Conservation (phyloP, 345 rosid genomes). For the Corchorus olitorius region DNA sequence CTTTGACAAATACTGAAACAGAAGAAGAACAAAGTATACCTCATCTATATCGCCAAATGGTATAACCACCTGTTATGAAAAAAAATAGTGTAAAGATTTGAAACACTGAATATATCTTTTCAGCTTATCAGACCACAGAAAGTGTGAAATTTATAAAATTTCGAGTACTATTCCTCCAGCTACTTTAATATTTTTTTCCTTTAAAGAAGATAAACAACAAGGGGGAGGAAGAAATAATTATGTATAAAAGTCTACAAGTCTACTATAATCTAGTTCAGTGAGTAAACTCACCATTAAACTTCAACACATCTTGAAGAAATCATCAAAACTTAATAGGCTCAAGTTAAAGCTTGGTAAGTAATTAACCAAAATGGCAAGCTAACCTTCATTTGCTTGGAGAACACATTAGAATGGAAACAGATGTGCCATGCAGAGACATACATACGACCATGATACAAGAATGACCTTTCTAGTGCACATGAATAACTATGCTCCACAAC, state of each 20-base stretch:
- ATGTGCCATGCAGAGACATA: slow-evolving; percentile 98
- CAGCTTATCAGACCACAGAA: slow-evolving; percentile 6
- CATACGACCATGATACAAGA: slow-evolving; percentile 97
- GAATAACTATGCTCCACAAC: slow-evolving; percentile 89
- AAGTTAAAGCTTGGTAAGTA: background rate
- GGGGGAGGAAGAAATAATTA: background rate
- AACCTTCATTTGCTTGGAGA: slow-evolving; percentile 99
- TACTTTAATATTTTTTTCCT: slow-evolving; percentile 5
- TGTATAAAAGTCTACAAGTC: background rate
- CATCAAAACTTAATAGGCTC: background rate
- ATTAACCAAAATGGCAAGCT: slow-evolving; percentile 26
- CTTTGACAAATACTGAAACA: slow-evolving; percentile 14
- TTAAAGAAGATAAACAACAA: background rate
- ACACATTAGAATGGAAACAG: slow-evolving; percentile 98
- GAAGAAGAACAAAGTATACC: slow-evolving; percentile 45
- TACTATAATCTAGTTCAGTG: background rate
- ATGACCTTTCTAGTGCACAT: slow-evolving; percentile 97
- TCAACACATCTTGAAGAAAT: slow-evolving; percentile 7
- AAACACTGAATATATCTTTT: background rate
- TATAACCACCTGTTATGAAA: slow-evolving; percentile 64
- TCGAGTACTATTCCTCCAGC: background rate
- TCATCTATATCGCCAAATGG: slow-evolving; percentile 97
- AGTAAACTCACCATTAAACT: background rate
- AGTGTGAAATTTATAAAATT: background rate
- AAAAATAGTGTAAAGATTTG: background rate